Evolutionary conservation across 176 grass and related monocot species (phyloP).

Genomic region (Oryza meyeriana): DNA sequence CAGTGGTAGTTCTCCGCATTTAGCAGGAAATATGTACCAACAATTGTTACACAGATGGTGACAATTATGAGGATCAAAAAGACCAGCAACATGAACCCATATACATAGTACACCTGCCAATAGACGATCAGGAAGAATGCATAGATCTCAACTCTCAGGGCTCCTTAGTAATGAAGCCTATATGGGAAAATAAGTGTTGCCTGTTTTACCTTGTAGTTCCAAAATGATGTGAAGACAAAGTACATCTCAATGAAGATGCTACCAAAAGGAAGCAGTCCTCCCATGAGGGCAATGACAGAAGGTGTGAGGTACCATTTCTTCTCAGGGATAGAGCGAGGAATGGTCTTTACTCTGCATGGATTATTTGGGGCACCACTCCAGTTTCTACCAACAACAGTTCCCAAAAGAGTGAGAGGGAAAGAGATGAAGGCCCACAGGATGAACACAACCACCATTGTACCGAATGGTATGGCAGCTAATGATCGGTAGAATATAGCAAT

Average conservation of each 20-base stretch:
- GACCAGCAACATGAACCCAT: constrained; percentile 95
- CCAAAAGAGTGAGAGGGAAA: constrained; percentile 81
- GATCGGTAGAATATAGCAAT: constrained; percentile 94
- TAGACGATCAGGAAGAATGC: constrained; percentile 7
- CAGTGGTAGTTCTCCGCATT: constrained; percentile 97
- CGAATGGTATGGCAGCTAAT: constrained; percentile 94
- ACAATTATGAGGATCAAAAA: constrained; percentile 93
- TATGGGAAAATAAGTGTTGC: not conserved
- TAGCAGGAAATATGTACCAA: constrained; percentile 94
- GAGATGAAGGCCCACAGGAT: constrained; percentile 91
- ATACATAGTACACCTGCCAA: constrained; percentile 95
- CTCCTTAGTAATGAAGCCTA: not conserved
- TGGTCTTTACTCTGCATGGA: constrained; percentile 91
- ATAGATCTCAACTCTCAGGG: not conserved
- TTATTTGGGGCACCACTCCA: constrained; percentile 92
- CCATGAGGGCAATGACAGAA: constrained; percentile 83
- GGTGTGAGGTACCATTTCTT: constrained; percentile 97
- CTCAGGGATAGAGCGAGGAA: constrained; percentile 89
- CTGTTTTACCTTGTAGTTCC: constrained; percentile 91
- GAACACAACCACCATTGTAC: constrained; percentile 89
- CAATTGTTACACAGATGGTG: constrained; percentile 91
- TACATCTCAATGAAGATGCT: constrained; percentile 99
- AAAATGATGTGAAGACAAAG: constrained; percentile 97
- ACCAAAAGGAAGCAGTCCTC: constrained; percentile 88
- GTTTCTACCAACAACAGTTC: constrained; percentile 89